A percentile compares a stretch with the other conserved stretches of the same genome.
These are phyloP conservation scores for Xylaria curta DNA, from an alignment of 495 filamentous ascomycete genomes.

Conservation along the genomic window DNA sequence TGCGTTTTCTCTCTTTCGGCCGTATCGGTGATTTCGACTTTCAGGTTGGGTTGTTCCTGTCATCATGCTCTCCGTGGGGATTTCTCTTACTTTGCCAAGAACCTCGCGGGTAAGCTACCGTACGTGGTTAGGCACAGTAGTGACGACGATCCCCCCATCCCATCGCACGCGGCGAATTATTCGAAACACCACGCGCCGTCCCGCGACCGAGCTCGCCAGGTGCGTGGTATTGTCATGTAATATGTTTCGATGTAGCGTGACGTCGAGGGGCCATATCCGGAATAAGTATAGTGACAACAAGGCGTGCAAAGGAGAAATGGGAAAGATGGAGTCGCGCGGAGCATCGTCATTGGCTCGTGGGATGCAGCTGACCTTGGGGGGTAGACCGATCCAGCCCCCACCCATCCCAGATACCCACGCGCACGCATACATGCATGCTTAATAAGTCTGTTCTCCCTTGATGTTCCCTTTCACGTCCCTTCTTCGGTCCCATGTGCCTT, in stretches of 20 bases:
- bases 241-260: constrained; percentile 1
- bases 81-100: background rate
- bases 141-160: too few relatives aligned
- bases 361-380: constrained; percentile 9
- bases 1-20: background rate
- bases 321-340: constrained; percentile 3
- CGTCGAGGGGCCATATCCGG: background rate
- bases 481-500: constrained; percentile 10
- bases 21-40: background rate
- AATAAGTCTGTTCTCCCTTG: background rate
- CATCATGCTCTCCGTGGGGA: background rate
- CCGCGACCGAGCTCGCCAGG: background rate
- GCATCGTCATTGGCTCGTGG: background rate
- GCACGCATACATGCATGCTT: background rate
- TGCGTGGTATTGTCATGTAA: background rate
- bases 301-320: background rate
- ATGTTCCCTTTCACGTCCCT: background rate
- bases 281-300: background rate
- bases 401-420: background rate
- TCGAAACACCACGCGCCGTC: constrained; percentile 1
- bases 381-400: background rate
- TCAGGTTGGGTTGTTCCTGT: background rate
- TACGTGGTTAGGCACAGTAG: too few relatives aligned
- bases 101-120: background rate
- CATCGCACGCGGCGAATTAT: background rate